These are phyloP conservation scores for Cladosporium sphaerospermum DNA, from an alignment of 2,329 filamentous ascomycete species.

Conservation along the genomic window DNA sequence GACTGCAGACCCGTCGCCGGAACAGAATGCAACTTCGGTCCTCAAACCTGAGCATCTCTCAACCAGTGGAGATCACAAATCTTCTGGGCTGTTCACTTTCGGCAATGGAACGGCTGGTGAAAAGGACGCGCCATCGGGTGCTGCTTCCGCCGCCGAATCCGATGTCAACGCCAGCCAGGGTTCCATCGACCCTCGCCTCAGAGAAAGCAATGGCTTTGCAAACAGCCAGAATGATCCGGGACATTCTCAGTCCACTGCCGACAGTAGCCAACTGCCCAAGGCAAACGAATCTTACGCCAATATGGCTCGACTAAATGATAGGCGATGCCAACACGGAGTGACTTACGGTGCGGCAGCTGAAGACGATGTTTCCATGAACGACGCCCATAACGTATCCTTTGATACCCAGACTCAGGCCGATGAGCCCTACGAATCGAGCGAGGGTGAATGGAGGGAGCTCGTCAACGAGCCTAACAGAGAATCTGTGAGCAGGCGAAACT, in stretches of 20 bases:
- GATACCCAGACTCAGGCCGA: neutral
- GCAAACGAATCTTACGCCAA: neutral
- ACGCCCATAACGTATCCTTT: neutral
- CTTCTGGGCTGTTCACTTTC: neutral
- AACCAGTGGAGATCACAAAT: neutral
- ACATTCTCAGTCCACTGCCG: neutral
- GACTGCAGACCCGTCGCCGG: conserved; percentile 3
- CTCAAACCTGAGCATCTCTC: neutral
- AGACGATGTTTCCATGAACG: neutral
- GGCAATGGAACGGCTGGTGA: neutral
- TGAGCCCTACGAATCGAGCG: conserved; percentile 1
- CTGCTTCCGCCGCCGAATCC: neutral
- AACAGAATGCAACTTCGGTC: neutral
- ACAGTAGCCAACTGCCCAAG: neutral
- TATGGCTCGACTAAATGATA: neutral
- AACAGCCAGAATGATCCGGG: neutral
- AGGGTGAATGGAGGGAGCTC: conserved; percentile 13
- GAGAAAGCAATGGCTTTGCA: neutral
- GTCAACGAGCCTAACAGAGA: neutral
- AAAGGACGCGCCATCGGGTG: neutral
- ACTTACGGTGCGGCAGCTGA: neutral
- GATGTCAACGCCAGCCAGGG: conserved; percentile 3
- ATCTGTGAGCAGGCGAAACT: conserved; percentile 10
- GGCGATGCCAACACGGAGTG: neutral
- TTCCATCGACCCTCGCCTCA: neutral